A percentile compares a stretch with the other conserved stretches of the same genome.
These are phyloP conservation scores for Mikania micrantha DNA, from an alignment of 129 eudicot genomes.

Conservation along the genomic window DNA sequence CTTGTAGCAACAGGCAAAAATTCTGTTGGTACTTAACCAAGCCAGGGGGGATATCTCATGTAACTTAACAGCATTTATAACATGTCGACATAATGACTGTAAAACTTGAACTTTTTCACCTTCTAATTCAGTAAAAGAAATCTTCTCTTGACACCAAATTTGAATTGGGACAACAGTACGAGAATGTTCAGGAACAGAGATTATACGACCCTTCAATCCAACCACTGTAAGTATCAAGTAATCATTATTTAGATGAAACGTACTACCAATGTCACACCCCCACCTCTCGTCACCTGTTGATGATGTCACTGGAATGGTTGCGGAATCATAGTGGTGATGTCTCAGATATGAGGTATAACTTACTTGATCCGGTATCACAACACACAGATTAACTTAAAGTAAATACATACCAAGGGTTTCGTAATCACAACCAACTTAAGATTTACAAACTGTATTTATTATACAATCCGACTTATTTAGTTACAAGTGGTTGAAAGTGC, in stretches of 20 bases:
- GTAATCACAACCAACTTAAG: no score
- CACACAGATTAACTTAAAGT: no score
- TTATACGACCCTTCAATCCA: slow-evolving; percentile 63
- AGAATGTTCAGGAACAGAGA: slow-evolving; percentile 51
- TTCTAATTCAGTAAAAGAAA: slow-evolving; percentile 27
- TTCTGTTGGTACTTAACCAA: slow-evolving; percentile 58
- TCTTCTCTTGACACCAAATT: slow-evolving; percentile 37
- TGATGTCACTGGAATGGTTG: no score
- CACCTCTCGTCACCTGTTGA: no score
- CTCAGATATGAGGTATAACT: no score
- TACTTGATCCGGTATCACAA: no score
- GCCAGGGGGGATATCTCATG: slow-evolving; percentile 34
- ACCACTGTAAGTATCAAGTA: slow-evolving; percentile 6
- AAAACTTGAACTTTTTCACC: slow-evolving; percentile 30
- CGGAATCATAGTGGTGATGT: no score
- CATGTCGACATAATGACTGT: slow-evolving; percentile 53
- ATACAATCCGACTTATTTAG: no score
- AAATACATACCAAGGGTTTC: no score
- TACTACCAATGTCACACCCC: no score
- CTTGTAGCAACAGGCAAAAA: slow-evolving; percentile 58
- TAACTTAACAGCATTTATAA: slow-evolving; percentile 28
- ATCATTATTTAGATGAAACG: background rate
- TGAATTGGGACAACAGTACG: slow-evolving; percentile 57
- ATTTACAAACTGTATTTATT: no score
- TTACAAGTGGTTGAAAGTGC: no score